Percentiles rank a stretch among this genome's conserved stretches.
Conservation (phyloP, 2,329 filamentous ascomycete species). For the Pseudogymnoascus sp. region DNA sequence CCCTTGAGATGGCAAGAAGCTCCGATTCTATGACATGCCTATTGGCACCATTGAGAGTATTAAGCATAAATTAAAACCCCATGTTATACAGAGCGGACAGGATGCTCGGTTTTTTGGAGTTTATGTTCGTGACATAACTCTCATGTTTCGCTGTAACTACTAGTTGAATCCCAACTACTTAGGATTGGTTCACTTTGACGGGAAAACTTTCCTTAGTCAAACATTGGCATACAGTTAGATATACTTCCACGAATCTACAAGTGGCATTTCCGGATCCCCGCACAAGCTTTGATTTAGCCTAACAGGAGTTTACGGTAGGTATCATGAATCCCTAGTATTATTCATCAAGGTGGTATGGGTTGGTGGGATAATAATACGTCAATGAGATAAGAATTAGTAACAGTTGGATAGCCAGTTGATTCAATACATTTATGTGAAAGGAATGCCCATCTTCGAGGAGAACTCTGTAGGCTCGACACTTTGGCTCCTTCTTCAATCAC, state of each 20-base stretch:
- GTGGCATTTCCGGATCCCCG: not conserved
- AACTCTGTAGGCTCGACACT: not conserved
- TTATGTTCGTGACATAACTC: not conserved
- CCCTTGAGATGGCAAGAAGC: too few species aligned
- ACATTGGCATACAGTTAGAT: not conserved
- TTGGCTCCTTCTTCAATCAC: not conserved
- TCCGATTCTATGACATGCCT: too few species aligned
- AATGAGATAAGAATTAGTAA: not conserved
- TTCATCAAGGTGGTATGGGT: not conserved
- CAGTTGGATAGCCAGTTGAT: not conserved
- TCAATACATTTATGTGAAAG: not conserved
- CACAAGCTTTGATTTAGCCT: not conserved
- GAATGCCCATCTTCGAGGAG: not conserved
- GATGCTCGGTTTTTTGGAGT: not conserved
- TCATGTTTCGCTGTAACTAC: not conserved
- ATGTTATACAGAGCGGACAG: not conserved
- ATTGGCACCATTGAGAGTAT: too few species aligned
- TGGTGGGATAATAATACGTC: not conserved
- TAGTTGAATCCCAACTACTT: not conserved
- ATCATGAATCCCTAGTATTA: not conserved
- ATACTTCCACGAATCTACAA: not conserved
- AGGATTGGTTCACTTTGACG: not conserved
- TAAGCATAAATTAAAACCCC: too few species aligned
- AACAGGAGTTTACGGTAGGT: not conserved
- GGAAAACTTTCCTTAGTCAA: not conserved